phyloP scores from a whole-genome alignment of 306 rosid species.

The Rosa persica region DNA sequence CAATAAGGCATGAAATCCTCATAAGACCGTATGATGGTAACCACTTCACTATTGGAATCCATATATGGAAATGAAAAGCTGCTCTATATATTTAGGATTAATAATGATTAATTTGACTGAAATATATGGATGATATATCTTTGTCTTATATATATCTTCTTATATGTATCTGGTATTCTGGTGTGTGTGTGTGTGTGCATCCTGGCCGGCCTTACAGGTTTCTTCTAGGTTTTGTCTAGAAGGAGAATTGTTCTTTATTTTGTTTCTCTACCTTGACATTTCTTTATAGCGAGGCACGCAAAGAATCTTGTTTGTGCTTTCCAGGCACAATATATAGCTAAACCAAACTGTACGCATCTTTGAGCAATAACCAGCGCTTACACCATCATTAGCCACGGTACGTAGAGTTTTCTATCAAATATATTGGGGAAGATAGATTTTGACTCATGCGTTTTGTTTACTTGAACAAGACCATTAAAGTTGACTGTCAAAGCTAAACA shows the following conservation, averaged over 20 bases:
- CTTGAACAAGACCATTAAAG: too few relatives aligned
- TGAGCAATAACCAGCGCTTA: too few relatives aligned
- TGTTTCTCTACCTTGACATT: background rate
- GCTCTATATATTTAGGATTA: background rate
- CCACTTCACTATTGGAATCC: background rate
- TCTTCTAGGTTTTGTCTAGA: background rate
- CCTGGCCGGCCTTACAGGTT: background rate
- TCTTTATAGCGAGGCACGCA: background rate
- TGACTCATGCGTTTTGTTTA: too few relatives aligned
- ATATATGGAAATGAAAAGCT: background rate
- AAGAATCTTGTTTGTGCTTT: background rate
- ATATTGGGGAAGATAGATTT: too few relatives aligned
- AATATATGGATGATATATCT: background rate
- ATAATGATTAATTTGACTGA: background rate
- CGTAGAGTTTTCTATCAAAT: too few relatives aligned
- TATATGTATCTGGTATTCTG: background rate
- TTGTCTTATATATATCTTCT: background rate
- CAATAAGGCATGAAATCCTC: slow-evolving; percentile 8
- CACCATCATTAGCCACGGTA: too few relatives aligned
- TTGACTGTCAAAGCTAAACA: too few relatives aligned
- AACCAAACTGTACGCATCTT: too few relatives aligned
- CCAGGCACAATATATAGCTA: background rate
- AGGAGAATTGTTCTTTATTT: background rate
- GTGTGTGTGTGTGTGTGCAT: too few relatives aligned
- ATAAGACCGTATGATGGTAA: background rate